A percentile compares a stretch with the other conserved stretches of the same genome.
Conservation (phyloP, 2,329 filamentous ascomycete genomes). For the Paraconiothyrium sp. region DNA sequence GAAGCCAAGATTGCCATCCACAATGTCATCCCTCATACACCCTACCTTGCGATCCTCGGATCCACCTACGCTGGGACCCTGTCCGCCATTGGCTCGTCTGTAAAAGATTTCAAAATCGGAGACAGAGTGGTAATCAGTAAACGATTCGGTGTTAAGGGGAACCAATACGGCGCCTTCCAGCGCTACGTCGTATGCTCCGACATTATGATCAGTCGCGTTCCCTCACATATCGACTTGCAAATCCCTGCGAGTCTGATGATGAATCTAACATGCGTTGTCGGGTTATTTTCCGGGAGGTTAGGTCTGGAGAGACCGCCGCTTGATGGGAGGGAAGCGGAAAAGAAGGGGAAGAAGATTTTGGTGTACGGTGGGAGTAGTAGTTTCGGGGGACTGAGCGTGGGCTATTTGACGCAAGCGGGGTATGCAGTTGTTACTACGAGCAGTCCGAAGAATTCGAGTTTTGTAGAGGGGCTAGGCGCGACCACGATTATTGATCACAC, state of each 20-base stretch:
- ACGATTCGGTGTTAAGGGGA: background rate
- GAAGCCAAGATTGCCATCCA: constrained; percentile 30
- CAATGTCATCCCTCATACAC: constrained; percentile 24
- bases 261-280: constrained; percentile 6
- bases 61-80: constrained; percentile 8
- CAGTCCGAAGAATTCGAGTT: constrained; percentile 36
- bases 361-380: constrained; percentile 46
- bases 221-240: background rate
- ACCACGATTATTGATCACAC: constrained; percentile 36
- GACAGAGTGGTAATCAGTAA: constrained; percentile 1
- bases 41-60: constrained; percentile 28
- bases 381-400: constrained; percentile 37
- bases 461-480: constrained; percentile 40
- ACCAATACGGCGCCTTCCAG: background rate
- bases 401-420: constrained; percentile 36
- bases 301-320: constrained; percentile 16
- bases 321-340: background rate
- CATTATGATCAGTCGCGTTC: background rate
- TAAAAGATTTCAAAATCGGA: background rate
- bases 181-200: background rate
- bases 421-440: constrained; percentile 48
- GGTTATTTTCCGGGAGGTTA: constrained; percentile 23
- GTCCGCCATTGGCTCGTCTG: background rate
- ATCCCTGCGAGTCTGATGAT: background rate
- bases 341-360: constrained; percentile 33